Conservation (phyloP, 2,329 filamentous ascomycete species). For the Penicillium olsonii region DNA sequence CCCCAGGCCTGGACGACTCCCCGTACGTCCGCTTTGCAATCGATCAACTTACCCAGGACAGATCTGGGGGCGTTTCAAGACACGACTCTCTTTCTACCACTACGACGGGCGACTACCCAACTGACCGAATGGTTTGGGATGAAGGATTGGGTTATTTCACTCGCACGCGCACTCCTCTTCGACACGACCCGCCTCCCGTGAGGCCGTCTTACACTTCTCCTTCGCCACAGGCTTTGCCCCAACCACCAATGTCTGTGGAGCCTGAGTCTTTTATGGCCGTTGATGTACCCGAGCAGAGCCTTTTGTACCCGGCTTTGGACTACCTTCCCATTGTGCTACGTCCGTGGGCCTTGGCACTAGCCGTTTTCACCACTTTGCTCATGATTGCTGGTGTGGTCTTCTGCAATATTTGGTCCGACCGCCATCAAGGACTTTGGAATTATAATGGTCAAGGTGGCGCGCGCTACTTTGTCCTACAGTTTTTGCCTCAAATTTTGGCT, state of each 20-base stretch:
- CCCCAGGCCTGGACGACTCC: conserved; percentile 78
- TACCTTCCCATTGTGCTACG: conserved; percentile 74
- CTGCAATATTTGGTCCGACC: conserved; percentile 67
- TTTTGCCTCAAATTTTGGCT: conserved; percentile 77
- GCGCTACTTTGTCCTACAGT: conserved; percentile 82
- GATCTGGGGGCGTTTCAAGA: conserved; percentile 58
- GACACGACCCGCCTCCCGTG: conserved; percentile 31
- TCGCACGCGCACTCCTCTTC: conserved; percentile 32
- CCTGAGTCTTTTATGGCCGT: conserved; percentile 52
- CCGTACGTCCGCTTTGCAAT: conserved; percentile 90
- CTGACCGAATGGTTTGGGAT: conserved; percentile 53
- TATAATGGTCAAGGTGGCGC: conserved; percentile 71
- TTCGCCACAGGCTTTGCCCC: conserved; percentile 36
- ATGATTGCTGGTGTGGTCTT: conserved; percentile 75
- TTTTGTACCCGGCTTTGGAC: conserved; percentile 57
- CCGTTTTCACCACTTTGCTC: conserved; percentile 63
- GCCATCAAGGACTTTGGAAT: conserved; percentile 64
- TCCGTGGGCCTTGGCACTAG: conserved; percentile 61
- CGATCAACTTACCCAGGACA: conserved; percentile 77
- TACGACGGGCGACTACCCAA: conserved; percentile 46
- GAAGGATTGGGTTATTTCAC: conserved; percentile 48
- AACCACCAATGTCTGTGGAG: conserved; percentile 29
- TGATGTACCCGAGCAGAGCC: conserved; percentile 45
- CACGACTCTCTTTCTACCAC: conserved; percentile 47
- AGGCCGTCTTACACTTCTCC: conserved; percentile 35